phyloP scores from a whole-genome alignment of 495 filamentous ascomycete genomes.

The Apodospora peruviana region DNA sequence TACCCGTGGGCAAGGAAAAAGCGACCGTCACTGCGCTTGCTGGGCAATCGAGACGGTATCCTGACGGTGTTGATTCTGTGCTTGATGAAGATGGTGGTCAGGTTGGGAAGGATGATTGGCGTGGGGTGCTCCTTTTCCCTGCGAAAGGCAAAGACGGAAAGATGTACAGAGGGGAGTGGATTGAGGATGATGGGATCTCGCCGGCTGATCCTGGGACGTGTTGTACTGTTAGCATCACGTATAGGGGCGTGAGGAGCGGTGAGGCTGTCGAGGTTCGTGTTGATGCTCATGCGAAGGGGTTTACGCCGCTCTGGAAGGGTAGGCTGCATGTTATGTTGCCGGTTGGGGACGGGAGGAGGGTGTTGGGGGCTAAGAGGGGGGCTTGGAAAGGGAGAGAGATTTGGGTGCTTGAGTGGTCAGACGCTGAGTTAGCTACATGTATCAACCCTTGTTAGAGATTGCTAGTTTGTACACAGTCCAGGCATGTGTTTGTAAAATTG shows the following conservation, averaged over 20 bases:
- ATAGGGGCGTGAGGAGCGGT: neutral
- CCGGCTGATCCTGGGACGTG: neutral
- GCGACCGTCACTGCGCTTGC: constrained; percentile 1
- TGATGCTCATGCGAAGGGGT: neutral
- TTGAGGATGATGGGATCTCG: constrained; percentile 9
- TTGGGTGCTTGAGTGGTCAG: no score
- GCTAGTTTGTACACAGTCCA: no score
- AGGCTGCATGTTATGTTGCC: constrained; percentile 2
- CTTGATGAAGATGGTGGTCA: neutral
- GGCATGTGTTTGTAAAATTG: no score
- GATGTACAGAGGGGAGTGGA: constrained; percentile 2
- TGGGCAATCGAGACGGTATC: neutral
- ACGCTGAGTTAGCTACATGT: no score
- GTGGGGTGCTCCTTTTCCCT: constrained; percentile 5
- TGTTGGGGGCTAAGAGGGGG: neutral
- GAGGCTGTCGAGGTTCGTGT: neutral
- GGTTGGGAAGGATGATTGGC: constrained; percentile 3
- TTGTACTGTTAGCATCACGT: neutral
- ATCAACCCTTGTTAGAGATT: no score
- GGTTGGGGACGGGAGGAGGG: neutral
- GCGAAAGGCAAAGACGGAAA: neutral
- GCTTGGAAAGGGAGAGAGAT: no score
- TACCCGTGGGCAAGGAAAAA: constrained; percentile 3
- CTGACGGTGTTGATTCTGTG: neutral
- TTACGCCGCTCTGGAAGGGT: neutral